Evolutionary conservation across 1,139 yeast genomes (phyloP), one percentile per base, ranked within the genome.

Genomic region (Pneumocystis carinii): DNA sequence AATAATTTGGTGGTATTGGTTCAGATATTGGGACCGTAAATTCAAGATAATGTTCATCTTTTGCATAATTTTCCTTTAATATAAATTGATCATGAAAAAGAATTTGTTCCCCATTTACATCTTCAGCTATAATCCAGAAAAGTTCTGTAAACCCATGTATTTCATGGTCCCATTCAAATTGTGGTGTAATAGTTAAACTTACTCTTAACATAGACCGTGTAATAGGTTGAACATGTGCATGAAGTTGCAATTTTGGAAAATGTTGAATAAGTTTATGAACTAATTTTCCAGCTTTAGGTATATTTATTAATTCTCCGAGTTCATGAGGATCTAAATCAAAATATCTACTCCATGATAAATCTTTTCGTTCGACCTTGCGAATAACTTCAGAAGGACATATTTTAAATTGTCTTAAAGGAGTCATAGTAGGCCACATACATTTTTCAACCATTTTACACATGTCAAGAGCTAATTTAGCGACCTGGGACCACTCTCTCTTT

Each of bases 371-470:
- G 0, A 90, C 83, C 59, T 86, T 84, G 66, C 79, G 79, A 6
- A 92, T 79, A 3, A 90, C 80, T 61, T 86, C 94, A 0, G 69
- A 67, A 0, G 96, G 94, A 39, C 85, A 87, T 19, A 74, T 71
- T 0, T 80, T 78, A 71, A 88, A 90, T 71, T 92, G 98, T 66
- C 97, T 77, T 65, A 94, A 81, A 0, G 98, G 97, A 0, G 96
- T 82, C 67, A 83, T 86, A 0, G 92, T 83, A 15, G 83, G 71
- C 99, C 99, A 94, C 76, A 88, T 78, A 64, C 96, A 76, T 64
- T 78, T 80, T 64, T 87, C 95, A 19, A 88, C 86, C 84, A 87
- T 85, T 69, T 88, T 87, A 71, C 92, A 85, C 38, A 90, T 69
- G 64, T 83, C 83, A 14, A 90, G 76, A 1, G 87, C 73, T 0